phyloP scores from a whole-genome alignment of 441 rosid genomes.

The Rhodomyrtus psidioides region DNA sequence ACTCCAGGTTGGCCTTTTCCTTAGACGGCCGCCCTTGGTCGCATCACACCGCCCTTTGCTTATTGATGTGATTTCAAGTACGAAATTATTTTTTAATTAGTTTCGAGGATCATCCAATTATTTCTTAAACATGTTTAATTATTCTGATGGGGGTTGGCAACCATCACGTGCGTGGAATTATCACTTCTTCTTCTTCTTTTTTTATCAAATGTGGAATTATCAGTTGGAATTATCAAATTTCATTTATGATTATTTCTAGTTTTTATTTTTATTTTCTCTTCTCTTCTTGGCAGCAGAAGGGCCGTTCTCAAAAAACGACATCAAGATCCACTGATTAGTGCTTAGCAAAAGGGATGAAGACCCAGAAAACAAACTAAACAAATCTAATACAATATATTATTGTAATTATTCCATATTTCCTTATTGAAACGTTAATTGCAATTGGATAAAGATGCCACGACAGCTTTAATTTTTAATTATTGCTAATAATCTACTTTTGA shows the following conservation, averaged over 20 bases:
- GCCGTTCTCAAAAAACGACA: not conserved
- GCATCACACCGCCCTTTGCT: not conserved
- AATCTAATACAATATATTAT: not conserved
- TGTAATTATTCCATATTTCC: too few relatives aligned
- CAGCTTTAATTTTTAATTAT: too few relatives aligned
- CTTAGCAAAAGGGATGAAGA: not conserved
- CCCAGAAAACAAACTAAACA: not conserved
- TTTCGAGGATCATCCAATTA: not conserved
- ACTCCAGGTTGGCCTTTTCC: not conserved
- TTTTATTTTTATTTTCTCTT: not conserved
- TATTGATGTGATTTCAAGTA: not conserved
- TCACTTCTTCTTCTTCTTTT: too few relatives aligned
- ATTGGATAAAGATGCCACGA: too few relatives aligned
- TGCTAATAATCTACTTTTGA: too few relatives aligned
- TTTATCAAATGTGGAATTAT: too few relatives aligned
- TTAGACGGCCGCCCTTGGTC: not conserved
- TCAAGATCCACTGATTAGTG: not conserved
- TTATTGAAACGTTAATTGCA: too few relatives aligned
- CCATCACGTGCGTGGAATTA: too few relatives aligned
- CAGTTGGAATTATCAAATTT: not conserved
- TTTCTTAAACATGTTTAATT: fast-evolving
- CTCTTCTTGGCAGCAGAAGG: not conserved
- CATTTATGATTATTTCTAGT: not conserved
- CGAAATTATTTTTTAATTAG: not conserved
- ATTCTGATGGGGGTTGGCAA: too few relatives aligned